Percentiles rank a stretch among this genome's conserved stretches.
These are phyloP conservation scores for Dentiscutata heterogama DNA, from an alignment of 371 early-diverging fungal species.

Conservation along the genomic window DNA sequence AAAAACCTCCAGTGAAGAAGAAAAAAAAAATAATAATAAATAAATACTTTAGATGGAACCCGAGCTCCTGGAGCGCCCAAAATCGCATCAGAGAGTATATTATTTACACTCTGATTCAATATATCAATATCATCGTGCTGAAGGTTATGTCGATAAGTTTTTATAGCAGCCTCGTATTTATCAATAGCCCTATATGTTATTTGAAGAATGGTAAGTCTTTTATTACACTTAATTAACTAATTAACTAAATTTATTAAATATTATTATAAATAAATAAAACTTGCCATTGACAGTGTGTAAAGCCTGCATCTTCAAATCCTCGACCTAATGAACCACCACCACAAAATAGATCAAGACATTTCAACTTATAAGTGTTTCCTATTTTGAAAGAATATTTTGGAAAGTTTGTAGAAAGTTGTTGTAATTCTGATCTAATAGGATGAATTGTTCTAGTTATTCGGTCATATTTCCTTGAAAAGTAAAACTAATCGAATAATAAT, in stretches of 20 bases:
- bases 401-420: background rate
- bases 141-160: constrained; percentile 47
- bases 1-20: no score
- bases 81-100: constrained; percentile 43
- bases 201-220: no score
- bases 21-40: no score
- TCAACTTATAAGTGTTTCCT: constrained; percentile 23
- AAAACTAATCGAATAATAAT: constrained; percentile 10
- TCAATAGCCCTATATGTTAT: constrained; percentile 49
- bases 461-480: constrained; percentile 25
- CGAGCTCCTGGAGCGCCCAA: background rate
- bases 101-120: constrained; percentile 49
- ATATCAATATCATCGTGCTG: constrained; percentile 26
- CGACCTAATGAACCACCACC: constrained; percentile 51
- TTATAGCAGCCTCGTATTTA: constrained; percentile 41
- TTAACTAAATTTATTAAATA: no score
- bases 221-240: background rate
- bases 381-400: constrained; percentile 3
- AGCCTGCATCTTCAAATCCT: constrained; percentile 49
- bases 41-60: constrained; percentile 32
- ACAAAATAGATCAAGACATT: constrained; percentile 50
- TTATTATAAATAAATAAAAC: background rate
- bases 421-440: constrained; percentile 21
- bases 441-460: background rate
- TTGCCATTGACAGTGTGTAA: constrained; percentile 49